These are phyloP conservation scores for Luffa acutangula DNA, from an alignment of 306 rosid species.

Conservation along the genomic window DNA sequence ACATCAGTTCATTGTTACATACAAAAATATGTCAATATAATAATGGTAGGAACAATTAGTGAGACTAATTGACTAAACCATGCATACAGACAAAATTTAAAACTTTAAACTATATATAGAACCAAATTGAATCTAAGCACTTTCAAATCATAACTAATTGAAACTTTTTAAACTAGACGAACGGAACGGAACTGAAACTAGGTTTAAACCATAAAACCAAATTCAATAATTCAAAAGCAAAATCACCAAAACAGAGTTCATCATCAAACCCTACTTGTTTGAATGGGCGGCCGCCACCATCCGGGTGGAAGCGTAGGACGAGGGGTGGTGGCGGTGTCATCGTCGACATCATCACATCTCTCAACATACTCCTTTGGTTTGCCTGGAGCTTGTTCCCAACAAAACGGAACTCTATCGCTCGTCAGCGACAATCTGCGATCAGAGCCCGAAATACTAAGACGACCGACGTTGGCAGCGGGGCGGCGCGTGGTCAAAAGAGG, in stretches of 20 bases:
- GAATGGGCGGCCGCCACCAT: constrained; percentile 25
- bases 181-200: too few relatives aligned
- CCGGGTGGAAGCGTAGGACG: constrained; percentile 50
- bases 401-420: constrained; percentile 54
- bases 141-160: background rate
- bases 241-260: background rate
- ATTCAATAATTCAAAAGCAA: background rate
- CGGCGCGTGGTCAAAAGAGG: constrained; percentile 67
- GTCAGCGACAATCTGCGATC: constrained; percentile 15
- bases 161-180: background rate
- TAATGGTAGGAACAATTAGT: too few relatives aligned
- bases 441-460: constrained; percentile 8
- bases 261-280: background rate
- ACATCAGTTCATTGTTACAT: too few relatives aligned
- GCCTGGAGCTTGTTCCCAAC: constrained; percentile 74
- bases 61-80: too few relatives aligned
- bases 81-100: background rate
- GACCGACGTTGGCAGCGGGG: background rate
- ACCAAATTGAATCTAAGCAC: background rate
- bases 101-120: background rate
- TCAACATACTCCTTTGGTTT: constrained; percentile 38
- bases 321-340: constrained; percentile 25
- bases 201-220: too few relatives aligned
- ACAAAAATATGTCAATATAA: too few relatives aligned
- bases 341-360: background rate